These are phyloP conservation scores for Candida verbasci DNA, from an alignment of 805 yeast species.

Conservation along the genomic window DNA sequence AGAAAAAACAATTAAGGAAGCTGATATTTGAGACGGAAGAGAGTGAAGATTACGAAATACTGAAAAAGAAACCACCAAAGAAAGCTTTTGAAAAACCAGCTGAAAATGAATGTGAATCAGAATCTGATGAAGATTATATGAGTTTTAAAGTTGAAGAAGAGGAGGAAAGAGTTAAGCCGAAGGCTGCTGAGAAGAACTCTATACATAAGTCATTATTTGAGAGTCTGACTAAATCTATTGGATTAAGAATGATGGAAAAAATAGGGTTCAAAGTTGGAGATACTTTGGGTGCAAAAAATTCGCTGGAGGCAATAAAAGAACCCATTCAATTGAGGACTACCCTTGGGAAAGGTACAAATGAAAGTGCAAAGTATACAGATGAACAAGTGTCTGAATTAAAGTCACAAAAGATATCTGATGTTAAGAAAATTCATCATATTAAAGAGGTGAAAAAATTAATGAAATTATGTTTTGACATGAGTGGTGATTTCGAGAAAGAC, in stretches of 20 bases:
- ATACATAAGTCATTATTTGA: constrained; percentile 3
- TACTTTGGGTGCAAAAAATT: constrained; percentile 31
- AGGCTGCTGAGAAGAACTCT: not conserved
- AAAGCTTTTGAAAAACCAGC: constrained; percentile 6
- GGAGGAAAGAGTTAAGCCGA: not conserved
- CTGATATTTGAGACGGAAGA: too few relatives aligned
- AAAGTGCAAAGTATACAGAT: not conserved
- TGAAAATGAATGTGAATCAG: not conserved
- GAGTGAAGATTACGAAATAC: constrained; percentile 2
- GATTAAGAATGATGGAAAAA: constrained; percentile 49
- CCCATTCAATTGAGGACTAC: constrained; percentile 24
- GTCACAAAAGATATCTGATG: constrained; percentile 2
- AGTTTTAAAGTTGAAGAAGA: constrained; percentile 4
- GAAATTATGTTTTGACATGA: constrained; percentile 37
- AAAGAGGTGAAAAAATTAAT: constrained; percentile 24
- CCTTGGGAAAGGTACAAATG: not conserved
- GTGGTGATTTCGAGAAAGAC: constrained; percentile 29
- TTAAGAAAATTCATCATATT: not conserved
- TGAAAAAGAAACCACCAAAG: not conserved
- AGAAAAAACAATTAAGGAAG: too few relatives aligned
- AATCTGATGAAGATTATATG: constrained; percentile 13
- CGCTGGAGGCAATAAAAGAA: constrained; percentile 17
- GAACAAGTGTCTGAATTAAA: constrained; percentile 4
- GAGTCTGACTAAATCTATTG: constrained; percentile 29
- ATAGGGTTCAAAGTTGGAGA: constrained; percentile 56